These are phyloP conservation scores for Candida labiduridarum DNA, from an alignment of 1,139 yeast genomes.

Conservation along the genomic window DNA sequence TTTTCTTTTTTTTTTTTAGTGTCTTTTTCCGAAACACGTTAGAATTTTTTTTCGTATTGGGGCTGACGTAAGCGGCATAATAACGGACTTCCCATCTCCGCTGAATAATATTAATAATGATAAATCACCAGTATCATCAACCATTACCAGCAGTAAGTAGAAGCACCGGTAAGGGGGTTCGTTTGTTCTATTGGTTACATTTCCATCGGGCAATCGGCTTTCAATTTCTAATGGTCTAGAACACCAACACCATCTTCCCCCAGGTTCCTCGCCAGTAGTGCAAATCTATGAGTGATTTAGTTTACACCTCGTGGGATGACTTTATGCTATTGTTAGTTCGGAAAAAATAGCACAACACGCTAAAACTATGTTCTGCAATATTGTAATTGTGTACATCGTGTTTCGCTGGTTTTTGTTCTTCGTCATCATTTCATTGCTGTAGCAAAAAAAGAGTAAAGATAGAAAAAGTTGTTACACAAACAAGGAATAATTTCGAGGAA, in stretches of 20 bases:
- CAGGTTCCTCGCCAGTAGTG: no score
- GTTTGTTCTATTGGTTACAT: background rate
- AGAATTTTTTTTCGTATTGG: background rate
- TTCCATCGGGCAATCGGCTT: background rate
- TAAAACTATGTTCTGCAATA: no score
- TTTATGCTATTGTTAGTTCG: no score
- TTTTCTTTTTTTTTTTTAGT: background rate
- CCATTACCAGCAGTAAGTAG: background rate
- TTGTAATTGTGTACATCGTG: no score
- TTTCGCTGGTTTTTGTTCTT: no score
- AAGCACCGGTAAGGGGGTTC: background rate
- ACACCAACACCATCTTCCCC: background rate
- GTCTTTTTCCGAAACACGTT: background rate
- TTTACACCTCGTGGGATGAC: no score
- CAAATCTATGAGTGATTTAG: no score
- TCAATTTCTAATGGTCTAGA: background rate
- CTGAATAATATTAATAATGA: slow-evolving; percentile 1
- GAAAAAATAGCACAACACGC: no score
- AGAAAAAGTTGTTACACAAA: background rate
- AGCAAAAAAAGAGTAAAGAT: no score
- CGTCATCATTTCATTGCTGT: background rate
- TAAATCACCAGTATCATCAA: background rate
- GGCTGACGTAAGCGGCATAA: background rate
- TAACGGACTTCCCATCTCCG: background rate
- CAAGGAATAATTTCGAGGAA: slow-evolving; percentile 2